A percentile compares a stretch with the other conserved stretches of the same genome.
phyloP scores from a whole-genome alignment of 1,284 basidiomycete species.

The Ceratobasidium sp. region DNA sequence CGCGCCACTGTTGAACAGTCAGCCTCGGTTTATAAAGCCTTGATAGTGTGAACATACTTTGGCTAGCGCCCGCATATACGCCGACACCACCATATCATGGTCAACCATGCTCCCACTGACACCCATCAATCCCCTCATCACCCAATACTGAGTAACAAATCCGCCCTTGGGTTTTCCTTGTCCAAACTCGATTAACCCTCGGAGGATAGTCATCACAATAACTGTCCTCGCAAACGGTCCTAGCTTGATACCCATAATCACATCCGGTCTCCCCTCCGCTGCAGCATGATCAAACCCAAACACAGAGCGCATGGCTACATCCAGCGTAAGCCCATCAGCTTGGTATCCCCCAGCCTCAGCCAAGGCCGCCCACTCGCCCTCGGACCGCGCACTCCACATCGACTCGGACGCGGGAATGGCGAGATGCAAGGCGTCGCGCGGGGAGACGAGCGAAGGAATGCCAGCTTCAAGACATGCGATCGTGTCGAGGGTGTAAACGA shows the following conservation, averaged over 20 bases:
- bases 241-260: conserved; percentile 50
- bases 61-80: conserved; percentile 36
- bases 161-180: conserved; percentile 56
- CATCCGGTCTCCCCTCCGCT: conserved; percentile 51
- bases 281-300: conserved; percentile 52
- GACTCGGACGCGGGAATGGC: conserved; percentile 57
- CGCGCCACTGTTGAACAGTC: conserved; percentile 52
- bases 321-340: conserved; percentile 38
- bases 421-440: conserved; percentile 53
- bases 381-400: conserved; percentile 56
- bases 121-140: conserved; percentile 43
- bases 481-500: conserved; percentile 59
- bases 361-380: conserved; percentile 52
- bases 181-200: conserved; percentile 57
- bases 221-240: conserved; percentile 57
- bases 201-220: conserved; percentile 55
- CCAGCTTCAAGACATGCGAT: conserved; percentile 57
- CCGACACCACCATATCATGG: conserved; percentile 25
- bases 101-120: conserved; percentile 18
- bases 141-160: conserved; percentile 56
- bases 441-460: conserved; percentile 53
- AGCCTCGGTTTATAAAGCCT: conserved; percentile 3
- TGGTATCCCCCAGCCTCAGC: conserved; percentile 25
- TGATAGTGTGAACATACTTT: conserved; percentile 12
- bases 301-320: conserved; percentile 47